A percentile compares a stretch with the other conserved stretches of the same genome.
Conservation (phyloP, 306 rosid genomes). For the Trifolium pratense region DNA sequence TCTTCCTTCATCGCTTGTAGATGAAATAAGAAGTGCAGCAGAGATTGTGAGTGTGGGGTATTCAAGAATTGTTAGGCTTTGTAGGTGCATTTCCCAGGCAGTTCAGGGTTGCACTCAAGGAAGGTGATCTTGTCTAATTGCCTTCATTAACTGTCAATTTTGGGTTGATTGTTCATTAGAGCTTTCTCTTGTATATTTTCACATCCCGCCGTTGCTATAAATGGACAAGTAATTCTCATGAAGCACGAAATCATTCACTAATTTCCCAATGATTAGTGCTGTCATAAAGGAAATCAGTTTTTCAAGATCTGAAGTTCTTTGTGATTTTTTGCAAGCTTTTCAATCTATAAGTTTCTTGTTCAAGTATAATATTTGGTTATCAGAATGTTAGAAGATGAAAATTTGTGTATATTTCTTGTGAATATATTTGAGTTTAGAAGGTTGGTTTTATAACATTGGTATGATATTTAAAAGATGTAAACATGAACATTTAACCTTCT, state of each 20-base stretch:
- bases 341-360: not conserved
- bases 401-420: not conserved
- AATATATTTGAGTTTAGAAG: not conserved
- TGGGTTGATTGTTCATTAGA: constrained; percentile 26
- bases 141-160: constrained; percentile 3
- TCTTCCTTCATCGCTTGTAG: constrained; percentile 48
- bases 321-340: not conserved
- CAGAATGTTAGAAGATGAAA: constrained; percentile 9
- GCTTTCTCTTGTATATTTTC: constrained; percentile 21
- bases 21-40: constrained; percentile 55
- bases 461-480: not conserved
- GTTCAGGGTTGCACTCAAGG: constrained; percentile 44
- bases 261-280: constrained; percentile 12
- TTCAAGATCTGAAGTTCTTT: not conserved
- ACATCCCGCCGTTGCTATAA: constrained; percentile 37
- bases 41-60: constrained; percentile 57
- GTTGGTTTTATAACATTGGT: not conserved
- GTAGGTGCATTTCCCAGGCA: constrained; percentile 59
- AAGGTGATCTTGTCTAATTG: constrained; percentile 21
- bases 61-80: constrained; percentile 70
- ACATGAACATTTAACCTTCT: not conserved
- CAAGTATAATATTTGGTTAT: not conserved
- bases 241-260: not conserved
- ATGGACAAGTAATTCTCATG: not conserved
- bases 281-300: constrained; percentile 11